Percentiles rank a stretch among this genome's conserved stretches.
Conservation (phyloP, 305 asterid species). For the Rubia peregrina region DNA sequence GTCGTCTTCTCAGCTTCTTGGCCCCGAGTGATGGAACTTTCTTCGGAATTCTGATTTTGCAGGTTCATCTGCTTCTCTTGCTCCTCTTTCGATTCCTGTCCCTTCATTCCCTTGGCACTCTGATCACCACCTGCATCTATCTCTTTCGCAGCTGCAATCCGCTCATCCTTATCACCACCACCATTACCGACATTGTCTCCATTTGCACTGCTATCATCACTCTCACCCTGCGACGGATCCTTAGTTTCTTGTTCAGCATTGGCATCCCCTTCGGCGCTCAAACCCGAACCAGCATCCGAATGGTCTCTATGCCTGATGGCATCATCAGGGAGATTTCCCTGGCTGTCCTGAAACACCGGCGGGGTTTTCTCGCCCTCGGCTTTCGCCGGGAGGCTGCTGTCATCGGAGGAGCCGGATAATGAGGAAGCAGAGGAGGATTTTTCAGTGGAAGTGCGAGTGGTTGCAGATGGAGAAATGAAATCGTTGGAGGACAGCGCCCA, state of each 20-base stretch:
- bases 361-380: constrained; percentile 14
- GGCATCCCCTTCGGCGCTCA: not conserved
- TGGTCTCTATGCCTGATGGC: constrained; percentile 26
- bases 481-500: constrained; percentile 56
- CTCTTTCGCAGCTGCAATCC: not conserved
- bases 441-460: constrained; percentile 22
- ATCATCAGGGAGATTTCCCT: constrained; percentile 43
- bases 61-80: constrained; percentile 8
- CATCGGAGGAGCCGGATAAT: constrained; percentile 11
- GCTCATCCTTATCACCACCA: not conserved
- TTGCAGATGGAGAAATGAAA: constrained; percentile 33
- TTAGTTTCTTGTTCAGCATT: constrained; percentile 11
- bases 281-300: not conserved
- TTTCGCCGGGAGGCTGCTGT: constrained; percentile 5
- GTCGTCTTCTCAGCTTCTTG: constrained; percentile 23
- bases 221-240: not conserved
- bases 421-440: constrained; percentile 11
- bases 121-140: constrained; percentile 2
- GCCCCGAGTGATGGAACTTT: constrained; percentile 36
- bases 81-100: constrained; percentile 12
- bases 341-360: constrained; percentile 39
- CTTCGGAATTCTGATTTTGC: constrained; percentile 37
- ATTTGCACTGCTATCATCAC: constrained; percentile 12
- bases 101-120: constrained; percentile 5
- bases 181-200: constrained; percentile 12